Conservation (phyloP, 2,329 filamentous ascomycete genomes). For the Lecanicillium sp. region DNA sequence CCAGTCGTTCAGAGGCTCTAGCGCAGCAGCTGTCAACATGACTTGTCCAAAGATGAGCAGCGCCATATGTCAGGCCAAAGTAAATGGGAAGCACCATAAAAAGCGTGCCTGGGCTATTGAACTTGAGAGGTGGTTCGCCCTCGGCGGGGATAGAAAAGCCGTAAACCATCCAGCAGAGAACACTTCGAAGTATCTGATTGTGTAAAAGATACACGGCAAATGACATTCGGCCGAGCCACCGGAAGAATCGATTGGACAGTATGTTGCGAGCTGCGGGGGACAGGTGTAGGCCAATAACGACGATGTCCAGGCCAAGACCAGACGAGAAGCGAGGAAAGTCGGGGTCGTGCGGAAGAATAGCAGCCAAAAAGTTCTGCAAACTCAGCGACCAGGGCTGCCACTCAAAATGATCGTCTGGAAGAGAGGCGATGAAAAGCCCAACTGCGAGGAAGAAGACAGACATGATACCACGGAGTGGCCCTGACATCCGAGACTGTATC, state of each 20-base stretch:
- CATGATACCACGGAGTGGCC: conserved; percentile 35
- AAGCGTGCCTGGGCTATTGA: conserved; percentile 27
- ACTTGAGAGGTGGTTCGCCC: conserved; percentile 21
- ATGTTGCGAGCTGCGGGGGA: conserved; percentile 41
- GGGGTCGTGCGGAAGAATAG: conserved; percentile 37
- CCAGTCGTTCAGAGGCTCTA: conserved; percentile 30
- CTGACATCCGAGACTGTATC: conserved; percentile 33
- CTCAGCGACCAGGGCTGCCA: conserved; percentile 46
- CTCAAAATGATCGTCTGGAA: conserved; percentile 47
- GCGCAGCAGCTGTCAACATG: conserved; percentile 47
- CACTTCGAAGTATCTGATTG: conserved; percentile 50
- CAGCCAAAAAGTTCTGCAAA: conserved; percentile 32
- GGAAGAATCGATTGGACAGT: conserved; percentile 45
- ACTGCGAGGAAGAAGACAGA: conserved; percentile 40
- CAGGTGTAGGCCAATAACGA: conserved; percentile 44
- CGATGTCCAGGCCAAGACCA: conserved; percentile 29
- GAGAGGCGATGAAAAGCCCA: conserved; percentile 52
- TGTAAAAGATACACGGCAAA: conserved; percentile 60
- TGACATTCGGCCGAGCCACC: conserved; percentile 56
- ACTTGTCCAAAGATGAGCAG: conserved; percentile 42
- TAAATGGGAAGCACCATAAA: conserved; percentile 33
- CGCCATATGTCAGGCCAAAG: conserved; percentile 37
- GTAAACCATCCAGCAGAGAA: conserved; percentile 54
- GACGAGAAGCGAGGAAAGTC: conserved; percentile 36
- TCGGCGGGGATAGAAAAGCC: conserved; percentile 31